Base-by-base conservation (phyloP, 495 filamentous ascomycete species). In the Penicillium subrubescens region DNA sequence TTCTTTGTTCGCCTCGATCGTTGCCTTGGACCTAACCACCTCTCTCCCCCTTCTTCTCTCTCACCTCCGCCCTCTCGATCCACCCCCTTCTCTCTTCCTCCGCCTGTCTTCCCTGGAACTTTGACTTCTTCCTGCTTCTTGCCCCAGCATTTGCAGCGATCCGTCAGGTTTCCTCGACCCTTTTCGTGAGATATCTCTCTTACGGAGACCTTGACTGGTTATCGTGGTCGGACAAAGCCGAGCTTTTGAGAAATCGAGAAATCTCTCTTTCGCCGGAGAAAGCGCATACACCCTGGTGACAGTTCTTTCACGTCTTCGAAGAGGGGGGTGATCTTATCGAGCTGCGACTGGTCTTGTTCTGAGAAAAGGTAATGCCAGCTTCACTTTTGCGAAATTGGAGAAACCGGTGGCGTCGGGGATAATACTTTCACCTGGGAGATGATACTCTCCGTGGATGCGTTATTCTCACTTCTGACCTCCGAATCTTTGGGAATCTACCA, bases 161-260 rank as follows among this genome's bases (percentile, higher is more conserved):
- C 63, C 65, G 65, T 71, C 75, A 72, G 71, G 67, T 74, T 79
- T 74, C 68, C 68, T 63, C 71, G 72, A 74, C 76, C 79, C 73
- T 70, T 74, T 75, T 78, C 75, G 77, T 79, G 76, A 78, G 75
- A 76, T 56, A 59, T 43, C 62, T 43, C 62, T 67, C 75, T 79
- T 74, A 72, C 77, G 77, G 77, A 81, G 79, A 79, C 79, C 79
- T 81, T 81, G 72, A 81, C 77, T 81, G 79, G 79, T 81, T 81
- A 74, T 77, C 69, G 72, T 73, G 78, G 78, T 78, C 76, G 73
- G 76, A 74, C 76, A 76, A 56, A 72, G 73, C 73, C 63, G 69
- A 78, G 73, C 67, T 62, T 70, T 75, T 55, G 65, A 72, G 69
- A 67, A 60, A 68, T 67, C 60, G 1, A n/a, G n/a, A n/a, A n/a